phyloP scores from a whole-genome alignment of 805 yeast genomes.

The Candida incommunis region DNA sequence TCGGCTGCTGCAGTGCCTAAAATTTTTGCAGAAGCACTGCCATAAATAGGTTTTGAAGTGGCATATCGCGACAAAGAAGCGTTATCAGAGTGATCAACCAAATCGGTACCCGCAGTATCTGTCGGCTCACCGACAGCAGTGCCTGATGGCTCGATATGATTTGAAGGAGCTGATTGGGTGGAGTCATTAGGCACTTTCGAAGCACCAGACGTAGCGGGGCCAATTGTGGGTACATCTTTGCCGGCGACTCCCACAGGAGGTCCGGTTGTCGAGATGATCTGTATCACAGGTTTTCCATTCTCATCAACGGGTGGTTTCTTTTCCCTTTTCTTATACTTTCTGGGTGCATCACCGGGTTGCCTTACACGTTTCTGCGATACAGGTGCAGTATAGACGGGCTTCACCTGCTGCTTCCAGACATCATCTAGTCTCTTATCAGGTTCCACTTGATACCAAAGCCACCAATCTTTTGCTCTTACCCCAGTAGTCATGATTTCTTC shows the following conservation, averaged over 20 bases:
- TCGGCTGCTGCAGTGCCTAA: not conserved
- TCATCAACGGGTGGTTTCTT: not conserved
- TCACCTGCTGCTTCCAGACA: slow-evolving; percentile 1
- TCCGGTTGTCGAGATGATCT: too few species aligned
- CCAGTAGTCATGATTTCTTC: slow-evolving; percentile 44
- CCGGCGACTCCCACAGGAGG: too few species aligned
- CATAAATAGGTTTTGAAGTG: not conserved
- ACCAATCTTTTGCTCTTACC: slow-evolving; percentile 40
- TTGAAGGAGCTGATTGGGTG: too few species aligned
- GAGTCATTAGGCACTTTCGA: too few species aligned
- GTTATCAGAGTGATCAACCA: too few species aligned
- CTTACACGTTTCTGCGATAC: not conserved
- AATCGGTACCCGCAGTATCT: too few species aligned
- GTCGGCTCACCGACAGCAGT: too few species aligned
- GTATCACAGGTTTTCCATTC: not conserved
- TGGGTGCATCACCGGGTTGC: not conserved
- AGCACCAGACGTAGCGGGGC: too few species aligned
- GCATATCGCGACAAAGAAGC: too few species aligned
- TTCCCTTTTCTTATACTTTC: not conserved
- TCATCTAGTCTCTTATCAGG: not conserved
- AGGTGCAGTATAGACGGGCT: not conserved
- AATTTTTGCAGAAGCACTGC: not conserved
- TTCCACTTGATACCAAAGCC: slow-evolving; percentile 67
- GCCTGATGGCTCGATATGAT: too few species aligned
- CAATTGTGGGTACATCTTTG: too few species aligned